A percentile compares a stretch with the other conserved stretches of the same genome.
Conservation (phyloP, 176 grass and related monocot species). For the Oryza meridionalis region DNA sequence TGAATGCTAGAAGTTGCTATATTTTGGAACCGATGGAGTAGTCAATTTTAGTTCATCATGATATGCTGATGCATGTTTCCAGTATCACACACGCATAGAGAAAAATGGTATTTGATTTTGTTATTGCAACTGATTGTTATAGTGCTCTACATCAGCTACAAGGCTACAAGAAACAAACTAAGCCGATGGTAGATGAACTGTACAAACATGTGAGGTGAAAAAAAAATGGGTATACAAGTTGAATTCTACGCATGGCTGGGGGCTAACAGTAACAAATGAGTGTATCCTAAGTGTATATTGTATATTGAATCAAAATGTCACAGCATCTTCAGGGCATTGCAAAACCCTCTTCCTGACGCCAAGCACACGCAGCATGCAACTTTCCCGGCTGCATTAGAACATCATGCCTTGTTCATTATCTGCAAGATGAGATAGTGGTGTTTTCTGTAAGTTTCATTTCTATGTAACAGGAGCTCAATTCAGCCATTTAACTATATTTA, state of each 20-base stretch:
- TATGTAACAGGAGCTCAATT: neutral
- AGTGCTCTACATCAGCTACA: neutral
- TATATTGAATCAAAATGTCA: conserved; percentile 43
- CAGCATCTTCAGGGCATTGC: conserved; percentile 26
- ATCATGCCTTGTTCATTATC: conserved; percentile 33
- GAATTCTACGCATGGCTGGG: conserved; percentile 30
- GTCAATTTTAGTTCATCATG: too few species aligned
- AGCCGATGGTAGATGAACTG: conserved; percentile 4
- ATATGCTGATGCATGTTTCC: too few species aligned
- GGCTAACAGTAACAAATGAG: conserved; percentile 30
- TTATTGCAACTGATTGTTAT: neutral
- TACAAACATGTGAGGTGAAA: conserved; percentile 27
- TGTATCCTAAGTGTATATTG: conserved; percentile 42
- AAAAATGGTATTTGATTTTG: neutral
- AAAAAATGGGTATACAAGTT: conserved; percentile 32
- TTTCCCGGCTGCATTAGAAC: neutral
- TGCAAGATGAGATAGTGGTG: conserved; percentile 30
- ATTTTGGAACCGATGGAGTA: too few species aligned
- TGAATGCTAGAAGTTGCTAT: too few species aligned
- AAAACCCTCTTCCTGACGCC: neutral
- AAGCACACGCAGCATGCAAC: neutral
- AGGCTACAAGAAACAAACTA: neutral
- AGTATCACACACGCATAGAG: too few species aligned
- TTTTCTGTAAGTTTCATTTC: neutral
- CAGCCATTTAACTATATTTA: neutral